Evolutionary conservation across 495 filamentous ascomycete genomes (phyloP).

Genomic region (Talaromyces thailandensis): DNA sequence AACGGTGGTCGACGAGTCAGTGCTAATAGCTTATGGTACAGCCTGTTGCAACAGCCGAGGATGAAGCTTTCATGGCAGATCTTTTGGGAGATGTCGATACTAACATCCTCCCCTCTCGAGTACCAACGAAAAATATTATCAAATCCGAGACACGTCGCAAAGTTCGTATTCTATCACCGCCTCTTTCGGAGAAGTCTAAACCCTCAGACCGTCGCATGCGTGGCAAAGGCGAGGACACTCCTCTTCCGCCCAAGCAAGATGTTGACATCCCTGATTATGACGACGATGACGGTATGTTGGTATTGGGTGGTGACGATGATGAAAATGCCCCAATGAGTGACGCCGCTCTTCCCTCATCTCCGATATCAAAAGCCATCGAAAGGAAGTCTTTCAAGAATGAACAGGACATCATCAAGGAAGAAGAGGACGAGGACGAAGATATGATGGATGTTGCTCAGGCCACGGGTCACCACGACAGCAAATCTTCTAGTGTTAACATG

Average conservation of each 20-base stretch:
- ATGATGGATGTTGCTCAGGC: conserved; percentile 78
- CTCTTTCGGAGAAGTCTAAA: conserved; percentile 38
- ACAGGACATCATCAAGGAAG: conserved; percentile 31
- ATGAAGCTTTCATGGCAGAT: conserved; percentile 75
- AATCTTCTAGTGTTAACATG: conserved; percentile 69
- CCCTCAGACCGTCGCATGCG: conserved; percentile 35
- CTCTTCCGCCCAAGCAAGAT: conserved; percentile 26
- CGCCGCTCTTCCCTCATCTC: conserved; percentile 68
- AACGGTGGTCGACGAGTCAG: neutral
- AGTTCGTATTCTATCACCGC: conserved; percentile 72
- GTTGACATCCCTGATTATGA: conserved; percentile 30
- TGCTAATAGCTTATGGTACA: conserved; percentile 9
- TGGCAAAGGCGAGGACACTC: conserved; percentile 35
- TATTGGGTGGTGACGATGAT: conserved; percentile 41
- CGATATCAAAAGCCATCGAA: conserved; percentile 68
- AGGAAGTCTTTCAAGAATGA: conserved; percentile 64
- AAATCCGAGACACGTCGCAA: conserved; percentile 68
- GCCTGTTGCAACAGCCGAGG: conserved; percentile 62
- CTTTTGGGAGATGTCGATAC: conserved; percentile 84
- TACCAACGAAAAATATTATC: conserved; percentile 51
- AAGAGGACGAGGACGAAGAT: conserved; percentile 69
- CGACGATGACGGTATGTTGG: conserved; percentile 50
- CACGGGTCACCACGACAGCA: conserved; percentile 52
- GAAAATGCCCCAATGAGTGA: conserved; percentile 78
- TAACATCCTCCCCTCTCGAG: conserved; percentile 54